Evolutionary conservation across 108 stramenopile species (phyloP).

Genomic region (Nannochloropsis salina): DNA sequence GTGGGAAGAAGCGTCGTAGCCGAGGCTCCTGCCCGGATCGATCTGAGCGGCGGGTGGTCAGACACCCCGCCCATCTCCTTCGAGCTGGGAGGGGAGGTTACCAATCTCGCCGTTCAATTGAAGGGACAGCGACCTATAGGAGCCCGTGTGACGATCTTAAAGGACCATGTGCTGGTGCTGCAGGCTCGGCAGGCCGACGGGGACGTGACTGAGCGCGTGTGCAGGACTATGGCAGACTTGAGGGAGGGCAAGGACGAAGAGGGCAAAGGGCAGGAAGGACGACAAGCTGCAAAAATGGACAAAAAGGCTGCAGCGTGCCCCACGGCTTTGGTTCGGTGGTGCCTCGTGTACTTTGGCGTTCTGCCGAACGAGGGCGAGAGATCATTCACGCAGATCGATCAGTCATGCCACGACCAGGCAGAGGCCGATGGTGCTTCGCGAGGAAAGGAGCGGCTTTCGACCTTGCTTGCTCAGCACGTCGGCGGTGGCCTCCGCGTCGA

Average conservation of each 20-base stretch:
- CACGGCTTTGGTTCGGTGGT: conserved; percentile 27
- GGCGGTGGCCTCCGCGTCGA: conserved; percentile 45
- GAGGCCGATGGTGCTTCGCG: background rate
- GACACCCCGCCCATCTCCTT: conserved; percentile 50
- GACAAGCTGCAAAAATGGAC: background rate
- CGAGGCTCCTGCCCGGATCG: conserved; percentile 42
- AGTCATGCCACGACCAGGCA: background rate
- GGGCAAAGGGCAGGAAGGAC: conserved; percentile 6
- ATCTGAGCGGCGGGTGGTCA: conserved; percentile 48
- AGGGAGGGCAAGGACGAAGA: conserved; percentile 24
- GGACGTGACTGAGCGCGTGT: conserved; percentile 13
- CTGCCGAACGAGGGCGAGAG: conserved; percentile 29
- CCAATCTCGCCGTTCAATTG: conserved; percentile 43
- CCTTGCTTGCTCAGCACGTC: conserved; percentile 26
- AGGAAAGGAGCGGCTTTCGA: conserved; percentile 18
- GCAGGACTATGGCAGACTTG: background rate
- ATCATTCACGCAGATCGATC: background rate
- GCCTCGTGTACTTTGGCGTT: conserved; percentile 26
- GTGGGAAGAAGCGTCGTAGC: conserved; percentile 35
- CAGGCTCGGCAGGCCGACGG: conserved; percentile 26
- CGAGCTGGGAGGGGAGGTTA: conserved; percentile 42
- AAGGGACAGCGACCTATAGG: conserved; percentile 40
- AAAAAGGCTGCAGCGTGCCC: background rate
- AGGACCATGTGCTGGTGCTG: conserved; percentile 27
- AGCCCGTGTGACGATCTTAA: conserved; percentile 27